Evolutionary conservation across 2,329 filamentous ascomycete genomes (phyloP), one percentile per base, ranked within the genome.

Genomic region (Colletotrichum godetiae): DNA sequence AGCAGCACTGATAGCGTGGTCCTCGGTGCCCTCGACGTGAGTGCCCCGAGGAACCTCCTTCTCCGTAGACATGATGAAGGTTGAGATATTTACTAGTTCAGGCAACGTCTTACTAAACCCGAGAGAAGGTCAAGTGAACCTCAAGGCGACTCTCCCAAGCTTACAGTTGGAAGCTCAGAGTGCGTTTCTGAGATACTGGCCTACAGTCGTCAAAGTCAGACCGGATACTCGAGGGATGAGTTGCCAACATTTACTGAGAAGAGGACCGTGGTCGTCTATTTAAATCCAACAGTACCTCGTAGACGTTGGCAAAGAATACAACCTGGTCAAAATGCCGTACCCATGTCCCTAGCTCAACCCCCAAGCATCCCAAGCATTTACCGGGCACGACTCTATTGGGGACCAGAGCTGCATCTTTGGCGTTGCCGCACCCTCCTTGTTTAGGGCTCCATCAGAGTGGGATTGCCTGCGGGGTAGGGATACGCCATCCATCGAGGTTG

Each of bases 21-120:
- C 70, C 27, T 75, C 74, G 7, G 58, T 13, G 31, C 57, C 62
- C 22, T 75, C 74, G 27, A 68, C 27, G 4, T 75, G 69, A 7
- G 61, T 37, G 60, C 61, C 60, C 11, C 52, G 27, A 1, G 62
- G 57, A 22, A 31, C 24, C 6, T 69, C 72, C 33, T 75, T 75
- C 33, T 74, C 74, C n/a, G 24, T 52, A 1, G 55, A 62, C 74
- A 75, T 75, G 24, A 11, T n/a, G 35, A n/a, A 7, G 6, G 11
- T 6, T 10, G 49, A 19, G 42, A 49, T 49, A 19, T 49, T 11
- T 3, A 19, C 19, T n/a, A 22, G 42, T 49, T 49, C 42, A 19
- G 19, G 19, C 19, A n/a, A 49, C 7, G 19, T 1, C 42, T 49
- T 49, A 7, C 10, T 4, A 8, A 22, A 22, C 42, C 22, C 19